Evolutionary conservation across 495 filamentous ascomycete genomes (phyloP).

Genomic region (Cairneyella variabilis): DNA sequence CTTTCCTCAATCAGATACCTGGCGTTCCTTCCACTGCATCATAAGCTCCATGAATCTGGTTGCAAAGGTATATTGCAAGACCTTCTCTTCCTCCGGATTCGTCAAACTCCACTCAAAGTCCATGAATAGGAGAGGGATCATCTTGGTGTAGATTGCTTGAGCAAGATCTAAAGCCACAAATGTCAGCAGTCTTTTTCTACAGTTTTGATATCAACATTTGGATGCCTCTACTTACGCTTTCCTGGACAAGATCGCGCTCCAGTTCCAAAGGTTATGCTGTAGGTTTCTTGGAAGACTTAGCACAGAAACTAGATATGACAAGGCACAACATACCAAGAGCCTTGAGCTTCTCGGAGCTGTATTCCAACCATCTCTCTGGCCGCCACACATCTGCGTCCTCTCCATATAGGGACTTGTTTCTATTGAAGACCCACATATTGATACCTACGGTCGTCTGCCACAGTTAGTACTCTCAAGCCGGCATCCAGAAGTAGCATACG

Average conservation of each 20-base stretch:
- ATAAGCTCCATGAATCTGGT: conserved; percentile 4
- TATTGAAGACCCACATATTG: conserved; percentile 11
- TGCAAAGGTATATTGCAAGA: conserved; percentile 7
- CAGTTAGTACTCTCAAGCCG: neutral
- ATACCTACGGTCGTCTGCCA: conserved; percentile 12
- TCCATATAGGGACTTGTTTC: conserved; percentile 44
- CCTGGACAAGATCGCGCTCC: conserved; percentile 3
- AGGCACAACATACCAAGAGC: neutral
- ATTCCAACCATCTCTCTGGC: conserved; percentile 63
- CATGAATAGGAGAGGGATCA: conserved; percentile 12
- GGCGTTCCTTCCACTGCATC: no score
- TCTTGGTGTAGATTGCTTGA: conserved; percentile 10
- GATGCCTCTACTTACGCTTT: no score
- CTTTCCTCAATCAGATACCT: no score
- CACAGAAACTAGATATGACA: neutral
- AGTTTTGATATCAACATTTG: no score
- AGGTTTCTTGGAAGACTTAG: neutral
- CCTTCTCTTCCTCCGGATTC: neutral
- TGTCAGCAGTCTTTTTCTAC: no score
- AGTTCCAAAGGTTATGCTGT: neutral
- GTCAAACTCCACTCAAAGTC: conserved; percentile 13
- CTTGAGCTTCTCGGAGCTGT: conserved; percentile 1
- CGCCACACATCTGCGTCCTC: conserved; percentile 57
- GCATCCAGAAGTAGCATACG: neutral
- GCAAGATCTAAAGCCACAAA: conserved; percentile 15